Evolutionary conservation across 2,329 filamentous ascomycete species (phyloP).

Genomic region (Anisogramma anomala): DNA sequence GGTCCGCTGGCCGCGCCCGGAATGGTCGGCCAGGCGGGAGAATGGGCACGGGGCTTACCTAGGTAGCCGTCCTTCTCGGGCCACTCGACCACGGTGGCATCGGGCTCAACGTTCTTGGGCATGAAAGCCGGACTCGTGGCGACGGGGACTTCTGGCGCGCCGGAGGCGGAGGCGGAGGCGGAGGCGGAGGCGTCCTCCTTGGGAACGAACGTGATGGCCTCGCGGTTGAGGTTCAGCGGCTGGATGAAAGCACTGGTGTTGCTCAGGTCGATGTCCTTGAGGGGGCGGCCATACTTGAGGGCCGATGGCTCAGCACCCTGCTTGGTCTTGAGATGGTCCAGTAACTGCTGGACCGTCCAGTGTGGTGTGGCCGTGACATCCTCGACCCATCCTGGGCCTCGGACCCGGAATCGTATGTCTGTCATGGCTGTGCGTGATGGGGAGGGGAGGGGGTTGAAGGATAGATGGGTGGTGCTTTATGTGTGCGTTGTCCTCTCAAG

Average conservation of each 20-base stretch:
- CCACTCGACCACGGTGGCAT: conserved; percentile 37
- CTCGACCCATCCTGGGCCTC: conserved; percentile 61
- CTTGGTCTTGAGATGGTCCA: conserved; percentile 47
- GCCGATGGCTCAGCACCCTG: conserved; percentile 57
- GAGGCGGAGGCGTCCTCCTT: conserved; percentile 21
- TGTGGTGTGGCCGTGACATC: conserved; percentile 57
- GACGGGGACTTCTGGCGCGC: conserved; percentile 8
- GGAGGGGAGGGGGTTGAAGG: no score
- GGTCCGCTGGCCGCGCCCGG: no score
- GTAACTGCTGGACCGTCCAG: conserved; percentile 52
- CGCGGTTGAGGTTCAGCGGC: conserved; percentile 36
- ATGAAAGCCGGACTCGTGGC: conserved; percentile 18
- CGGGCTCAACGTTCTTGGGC: conserved; percentile 26
- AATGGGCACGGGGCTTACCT: conserved; percentile 25
- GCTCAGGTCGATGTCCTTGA: conserved; percentile 54
- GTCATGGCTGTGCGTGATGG: no score
- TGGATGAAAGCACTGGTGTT: conserved; percentile 37
- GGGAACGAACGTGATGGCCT: conserved; percentile 39
- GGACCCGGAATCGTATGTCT: conserved; percentile 61
- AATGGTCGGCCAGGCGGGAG: no score
- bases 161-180: conserved; percentile 11
- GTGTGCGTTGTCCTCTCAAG: not conserved
- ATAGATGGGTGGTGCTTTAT: not conserved
- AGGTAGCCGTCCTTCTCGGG: conserved; percentile 38
- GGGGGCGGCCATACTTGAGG: conserved; percentile 77